These are phyloP conservation scores for barrel medic (Medicago truncatula) DNA, from an alignment of 306 rosid species.

Conservation along the genomic window MtrunA17r5.0-ANR NC_053046.1:20426501-20427000, in stretches of 20 bases:
- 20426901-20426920: too few relatives aligned
- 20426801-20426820: too few relatives aligned
- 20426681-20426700: slow-evolving; percentile 47
- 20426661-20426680: slow-evolving; percentile 54
- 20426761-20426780: too few relatives aligned
- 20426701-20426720: slow-evolving; percentile 41
- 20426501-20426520: slow-evolving; percentile 37
- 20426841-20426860: too few relatives aligned
- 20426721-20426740: slow-evolving; percentile 24
- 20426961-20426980: too few relatives aligned
- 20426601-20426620: slow-evolving; percentile 42
- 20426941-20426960: too few relatives aligned
- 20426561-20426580: slow-evolving; percentile 6
- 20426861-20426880: too few relatives aligned
- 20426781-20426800: too few relatives aligned
- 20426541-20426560: slow-evolving; percentile 36
- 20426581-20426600: slow-evolving; percentile 14
- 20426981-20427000: too few relatives aligned
- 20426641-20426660: slow-evolving; percentile 11
- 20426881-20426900: too few relatives aligned
- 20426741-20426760: slow-evolving; percentile 10
- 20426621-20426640: slow-evolving; percentile 38
- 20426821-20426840: too few relatives aligned
- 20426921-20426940: too few relatives aligned
- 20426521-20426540: slow-evolving; percentile 44